Evolutionary conservation across 2,329 filamentous ascomycete species (phyloP).

Genomic region (Cordyceps militaris): DNA sequence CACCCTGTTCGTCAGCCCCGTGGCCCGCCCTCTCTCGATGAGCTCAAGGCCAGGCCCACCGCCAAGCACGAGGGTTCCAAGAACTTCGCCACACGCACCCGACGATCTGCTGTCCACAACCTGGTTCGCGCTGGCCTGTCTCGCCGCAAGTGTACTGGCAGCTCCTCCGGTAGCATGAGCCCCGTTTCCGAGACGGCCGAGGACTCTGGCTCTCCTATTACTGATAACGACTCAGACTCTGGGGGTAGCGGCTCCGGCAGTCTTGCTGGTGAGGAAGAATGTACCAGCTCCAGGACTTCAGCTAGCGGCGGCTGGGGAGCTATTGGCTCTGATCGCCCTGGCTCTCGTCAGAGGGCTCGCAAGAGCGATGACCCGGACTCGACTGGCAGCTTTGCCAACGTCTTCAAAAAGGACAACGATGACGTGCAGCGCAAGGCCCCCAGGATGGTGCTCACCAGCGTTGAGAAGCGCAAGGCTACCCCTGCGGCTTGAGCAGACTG

Average conservation of each 20-base stretch:
- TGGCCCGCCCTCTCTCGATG: slow-evolving; percentile 84
- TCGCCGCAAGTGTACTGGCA: slow-evolving; percentile 69
- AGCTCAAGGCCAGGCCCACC: slow-evolving; percentile 82
- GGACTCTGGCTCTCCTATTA: slow-evolving; percentile 57
- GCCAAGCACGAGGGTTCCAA: slow-evolving; percentile 92
- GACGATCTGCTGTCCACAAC: slow-evolving; percentile 85
- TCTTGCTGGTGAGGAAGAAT: slow-evolving; percentile 64
- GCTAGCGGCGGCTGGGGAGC: slow-evolving; percentile 68
- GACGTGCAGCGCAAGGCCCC: slow-evolving; percentile 72
- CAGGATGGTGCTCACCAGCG: slow-evolving; percentile 79
- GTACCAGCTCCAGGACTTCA: slow-evolving; percentile 67
- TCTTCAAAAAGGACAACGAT: slow-evolving; percentile 56
- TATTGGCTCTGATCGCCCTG: slow-evolving; percentile 81
- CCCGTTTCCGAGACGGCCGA: slow-evolving; percentile 77
- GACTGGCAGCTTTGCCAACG: slow-evolving; percentile 53
- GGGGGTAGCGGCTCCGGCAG: slow-evolving; percentile 71
- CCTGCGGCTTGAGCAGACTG: slow-evolving; percentile 19
- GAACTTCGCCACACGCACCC: slow-evolving; percentile 91
- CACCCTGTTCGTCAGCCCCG: slow-evolving; percentile 90
- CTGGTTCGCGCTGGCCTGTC: slow-evolving; percentile 84
- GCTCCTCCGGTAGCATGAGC: slow-evolving; percentile 70
- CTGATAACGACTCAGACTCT: slow-evolving; percentile 68
- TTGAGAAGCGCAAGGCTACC: slow-evolving; percentile 72
- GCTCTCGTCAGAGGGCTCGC: slow-evolving; percentile 58
- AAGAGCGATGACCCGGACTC: slow-evolving; percentile 55